Base-by-base conservation (phyloP, 176 grass and related monocot genomes). In the Paspalum notatum region DNA sequence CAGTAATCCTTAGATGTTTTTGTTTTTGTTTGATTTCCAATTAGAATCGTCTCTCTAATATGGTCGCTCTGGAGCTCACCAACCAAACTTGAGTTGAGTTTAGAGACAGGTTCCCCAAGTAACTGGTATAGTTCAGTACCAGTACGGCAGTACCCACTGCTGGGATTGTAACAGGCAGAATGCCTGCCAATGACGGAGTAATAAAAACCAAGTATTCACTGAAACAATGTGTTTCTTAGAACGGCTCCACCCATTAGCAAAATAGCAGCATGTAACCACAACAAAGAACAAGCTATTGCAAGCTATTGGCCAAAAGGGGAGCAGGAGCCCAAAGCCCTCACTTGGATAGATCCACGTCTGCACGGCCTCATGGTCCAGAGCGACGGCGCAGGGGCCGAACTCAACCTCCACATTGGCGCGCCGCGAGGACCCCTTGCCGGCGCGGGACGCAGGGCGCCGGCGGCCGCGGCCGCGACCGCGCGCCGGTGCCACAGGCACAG, bases 331-430 rank as follows among this genome's bases (percentile, higher is more conserved):
- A 46, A 14, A 9, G 47, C 59, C 22, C 79, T 78, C 72, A 98
- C 95, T 85, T 42, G 95, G 95, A 87, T 98, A 98, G 68, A 93
- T 89, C 95, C 92, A 98, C 1, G 88, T 98, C 72, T 91, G 88
- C 5, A 85, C 92, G 0, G 90, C 88, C 79, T 94, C 95, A 4
- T 44, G 83, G 50, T 98, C 92, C 32, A 98, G 81, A 22, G 67
- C 42, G 18, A 93, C 84, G 1, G 66, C 72, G 12, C 79, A 83
- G 73, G 44, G 18, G 15, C 18, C n/a, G 21, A 55, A 17, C 37
- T 24, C 17, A 15, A 20, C 10, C 55, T 79, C 69, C 55, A 71
- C 24, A 37, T 24, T 42, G 18, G 15, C 46, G 9, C 18, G 58
- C 55, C 54, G 8, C 57, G 21, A 26, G 57, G 21, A 5, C 13